phyloP scores from a whole-genome alignment of 768 basidiomycete genomes.

The Kwoniella dejecticola region DNA sequence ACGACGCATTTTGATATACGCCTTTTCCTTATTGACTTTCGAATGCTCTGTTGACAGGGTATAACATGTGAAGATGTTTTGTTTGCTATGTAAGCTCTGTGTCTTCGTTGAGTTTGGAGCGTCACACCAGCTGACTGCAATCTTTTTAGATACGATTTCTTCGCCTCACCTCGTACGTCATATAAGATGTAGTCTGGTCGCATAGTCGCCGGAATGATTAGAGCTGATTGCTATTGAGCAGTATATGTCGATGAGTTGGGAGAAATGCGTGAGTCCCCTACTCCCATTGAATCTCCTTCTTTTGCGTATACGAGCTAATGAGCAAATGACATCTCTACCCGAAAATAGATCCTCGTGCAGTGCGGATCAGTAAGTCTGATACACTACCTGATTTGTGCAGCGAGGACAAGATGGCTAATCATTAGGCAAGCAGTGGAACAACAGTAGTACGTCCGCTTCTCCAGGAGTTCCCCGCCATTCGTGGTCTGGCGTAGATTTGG shows the following conservation, averaged over 20 bases:
- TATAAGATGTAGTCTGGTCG: too few species aligned
- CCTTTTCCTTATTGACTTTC: not conserved
- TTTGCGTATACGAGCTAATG: not conserved
- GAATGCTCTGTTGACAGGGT: constrained; percentile 25
- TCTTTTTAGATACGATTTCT: constrained; percentile 50
- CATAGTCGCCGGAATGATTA: not conserved
- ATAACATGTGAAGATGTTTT: constrained; percentile 55
- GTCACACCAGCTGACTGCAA: not conserved
- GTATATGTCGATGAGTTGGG: constrained; percentile 55
- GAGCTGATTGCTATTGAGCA: constrained; percentile 8
- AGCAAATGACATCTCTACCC: not conserved
- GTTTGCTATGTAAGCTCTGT: constrained; percentile 49
- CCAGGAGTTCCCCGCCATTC: too few species aligned
- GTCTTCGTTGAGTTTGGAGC: not conserved
- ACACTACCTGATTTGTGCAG: not conserved
- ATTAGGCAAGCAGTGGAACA: constrained; percentile 47
- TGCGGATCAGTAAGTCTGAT: constrained; percentile 41
- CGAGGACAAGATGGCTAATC: constrained; percentile 1
- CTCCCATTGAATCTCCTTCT: not conserved
- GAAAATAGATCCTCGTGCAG: constrained; percentile 42
- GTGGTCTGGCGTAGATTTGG: too few species aligned
- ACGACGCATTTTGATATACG: not conserved
- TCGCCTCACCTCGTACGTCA: constrained; percentile 53
- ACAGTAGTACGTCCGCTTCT: constrained; percentile 53
- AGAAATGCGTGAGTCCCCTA: constrained; percentile 47